These are phyloP conservation scores for Cercophora samala DNA, from an alignment of 495 filamentous ascomycete species.

Conservation along the genomic window DNA sequence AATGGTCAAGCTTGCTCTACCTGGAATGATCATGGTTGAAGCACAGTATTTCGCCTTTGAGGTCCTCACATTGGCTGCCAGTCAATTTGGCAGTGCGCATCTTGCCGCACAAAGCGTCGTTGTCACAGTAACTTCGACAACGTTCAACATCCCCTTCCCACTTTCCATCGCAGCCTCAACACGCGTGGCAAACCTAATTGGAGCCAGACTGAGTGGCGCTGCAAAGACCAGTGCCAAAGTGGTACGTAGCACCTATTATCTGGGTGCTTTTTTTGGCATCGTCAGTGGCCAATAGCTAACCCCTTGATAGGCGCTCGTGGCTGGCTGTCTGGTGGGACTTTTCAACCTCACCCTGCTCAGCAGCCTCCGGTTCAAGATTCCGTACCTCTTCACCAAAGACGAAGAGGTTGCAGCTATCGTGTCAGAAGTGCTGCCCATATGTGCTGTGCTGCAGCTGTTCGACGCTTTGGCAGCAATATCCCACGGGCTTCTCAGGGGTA, in stretches of 20 bases:
- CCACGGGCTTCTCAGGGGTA: slow-evolving; percentile 71
- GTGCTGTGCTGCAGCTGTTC: slow-evolving; percentile 74
- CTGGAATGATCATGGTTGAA: slow-evolving; percentile 80
- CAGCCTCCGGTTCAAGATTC: slow-evolving; percentile 54
- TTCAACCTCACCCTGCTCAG: slow-evolving; percentile 65
- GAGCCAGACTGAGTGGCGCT: slow-evolving; percentile 59
- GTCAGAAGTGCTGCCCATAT: slow-evolving; percentile 63
- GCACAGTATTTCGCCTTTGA: slow-evolving; percentile 78
- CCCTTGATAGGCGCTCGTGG: slow-evolving; percentile 21
- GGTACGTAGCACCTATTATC: slow-evolving; percentile 23
- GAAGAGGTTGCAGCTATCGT: slow-evolving; percentile 67
- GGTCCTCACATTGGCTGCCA: slow-evolving; percentile 63
- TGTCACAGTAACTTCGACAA: slow-evolving; percentile 45
- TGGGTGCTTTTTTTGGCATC: not conserved
- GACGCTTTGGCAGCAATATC: slow-evolving; percentile 70
- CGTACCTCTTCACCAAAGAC: slow-evolving; percentile 70
- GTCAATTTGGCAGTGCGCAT: slow-evolving; percentile 62
- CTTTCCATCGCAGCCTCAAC: slow-evolving; percentile 54
- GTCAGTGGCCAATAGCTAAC: not conserved
- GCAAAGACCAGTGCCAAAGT: slow-evolving; percentile 63
- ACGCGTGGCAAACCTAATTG: slow-evolving; percentile 55
- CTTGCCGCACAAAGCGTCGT: slow-evolving; percentile 57
- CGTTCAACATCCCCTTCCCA: slow-evolving; percentile 55
- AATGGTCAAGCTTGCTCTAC: slow-evolving; percentile 76
- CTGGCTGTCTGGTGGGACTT: slow-evolving; percentile 56